Evolutionary conservation across 805 yeast species (phyloP), one percentile per base, ranked within the genome.

Genomic region (Pichia cabralensis): DNA sequence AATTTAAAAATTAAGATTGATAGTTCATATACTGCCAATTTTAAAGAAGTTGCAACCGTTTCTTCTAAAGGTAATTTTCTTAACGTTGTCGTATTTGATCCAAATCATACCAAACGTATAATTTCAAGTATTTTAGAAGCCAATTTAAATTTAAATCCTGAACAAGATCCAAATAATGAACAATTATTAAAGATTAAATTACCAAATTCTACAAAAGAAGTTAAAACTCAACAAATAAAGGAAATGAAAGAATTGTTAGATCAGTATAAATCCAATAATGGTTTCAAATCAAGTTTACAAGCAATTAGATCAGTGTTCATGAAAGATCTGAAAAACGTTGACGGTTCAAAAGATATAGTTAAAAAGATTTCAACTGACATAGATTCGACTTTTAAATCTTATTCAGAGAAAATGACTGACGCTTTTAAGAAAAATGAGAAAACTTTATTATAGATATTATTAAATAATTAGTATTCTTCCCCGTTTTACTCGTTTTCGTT

Each of bases 21-120:
- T 23, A 66, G 69, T 28, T 63, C 69, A 11, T 62, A 67, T 33
- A 54, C 61, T 2, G 66, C 66, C 3, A 22, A 30, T 8, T 80
- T 79, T 51, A 69, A 74, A 3, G 64, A 75, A 21, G 58, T 84
- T 20, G 95, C 95, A 1, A 78, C 77, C 41, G 78, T 89, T 3
- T 61, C 80, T 1, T 45, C 74, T 34, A 79, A 79, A 45, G 92
- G 89, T 6, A 69, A 82, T 46, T 66, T 74, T 45, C 63, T 84
- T 34, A 58, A 71, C 22, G 72, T 89, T n/a, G 85, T 95, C 0
- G 88, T 86, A 2, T 89, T 80, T 55, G 96, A 89, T 49, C 94
- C 95, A 6, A 67, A 66, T 33, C 69, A 82, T 44, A 67, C 74
- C 26, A 80, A 83, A 46, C 67, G 71, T 40, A 71, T 89, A 20